Conservation (phyloP, 805 yeast genomes). For the Kodamaea kaohsiungensis region DNA sequence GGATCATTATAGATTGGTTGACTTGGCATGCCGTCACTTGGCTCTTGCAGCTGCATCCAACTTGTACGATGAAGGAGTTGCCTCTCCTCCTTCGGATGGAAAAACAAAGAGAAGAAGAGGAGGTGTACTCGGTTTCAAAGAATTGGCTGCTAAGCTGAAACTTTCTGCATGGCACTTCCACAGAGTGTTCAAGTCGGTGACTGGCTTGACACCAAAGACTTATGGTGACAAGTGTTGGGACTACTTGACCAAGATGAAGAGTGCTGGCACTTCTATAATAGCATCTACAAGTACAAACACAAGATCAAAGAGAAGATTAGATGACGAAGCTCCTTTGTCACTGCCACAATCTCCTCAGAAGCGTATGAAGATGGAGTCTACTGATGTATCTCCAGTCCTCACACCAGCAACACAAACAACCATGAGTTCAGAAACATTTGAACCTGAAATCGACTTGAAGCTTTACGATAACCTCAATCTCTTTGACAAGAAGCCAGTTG, state of each 20-base stretch:
- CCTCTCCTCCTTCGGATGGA: slow-evolving; percentile 10
- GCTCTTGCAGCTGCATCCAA: slow-evolving; percentile 71
- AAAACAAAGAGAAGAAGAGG: slow-evolving; percentile 65
- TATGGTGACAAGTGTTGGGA: slow-evolving; percentile 84
- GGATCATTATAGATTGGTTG: slow-evolving; percentile 69
- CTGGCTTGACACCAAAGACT: slow-evolving; percentile 85
- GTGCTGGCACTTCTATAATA: not conserved
- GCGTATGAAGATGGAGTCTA: slow-evolving; percentile 14
- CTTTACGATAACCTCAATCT: not conserved
- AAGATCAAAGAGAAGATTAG: not conserved
- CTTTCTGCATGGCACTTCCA: slow-evolving; percentile 93
- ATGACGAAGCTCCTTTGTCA: not conserved
- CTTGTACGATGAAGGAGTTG: slow-evolving; percentile 24
- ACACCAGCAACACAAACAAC: slow-evolving; percentile 2
- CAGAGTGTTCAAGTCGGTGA: slow-evolving; percentile 81
- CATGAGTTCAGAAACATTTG: not conserved
- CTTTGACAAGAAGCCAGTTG: not conserved
- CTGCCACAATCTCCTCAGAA: slow-evolving; percentile 8
- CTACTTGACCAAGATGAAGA: slow-evolving; percentile 37
- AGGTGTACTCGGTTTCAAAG: slow-evolving; percentile 81
- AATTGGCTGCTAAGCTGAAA: slow-evolving; percentile 80
- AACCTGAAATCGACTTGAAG: not conserved
- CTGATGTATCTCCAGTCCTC: not conserved
- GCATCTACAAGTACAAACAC: not conserved
- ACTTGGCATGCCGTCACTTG: slow-evolving; percentile 79